These are phyloP conservation scores for Gaultheria prostrata DNA, from an alignment of 148 eudicot species.

Conservation along the genomic window DNA sequence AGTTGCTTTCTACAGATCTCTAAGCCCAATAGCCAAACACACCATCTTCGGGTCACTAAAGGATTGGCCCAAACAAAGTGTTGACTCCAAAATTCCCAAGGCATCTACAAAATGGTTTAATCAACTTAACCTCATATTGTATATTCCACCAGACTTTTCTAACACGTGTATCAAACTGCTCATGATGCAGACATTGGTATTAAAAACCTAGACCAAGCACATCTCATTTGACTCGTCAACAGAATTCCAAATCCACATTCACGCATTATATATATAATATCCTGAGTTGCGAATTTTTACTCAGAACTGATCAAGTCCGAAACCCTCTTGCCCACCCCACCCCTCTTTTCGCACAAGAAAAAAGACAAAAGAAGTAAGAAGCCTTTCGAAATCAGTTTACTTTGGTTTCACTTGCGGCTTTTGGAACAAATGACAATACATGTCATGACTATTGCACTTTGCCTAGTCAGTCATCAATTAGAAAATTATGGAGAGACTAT, in stretches of 20 bases:
- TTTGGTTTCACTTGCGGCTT: neutral
- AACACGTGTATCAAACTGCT: neutral
- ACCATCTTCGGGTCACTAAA: neutral
- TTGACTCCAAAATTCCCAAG: neutral
- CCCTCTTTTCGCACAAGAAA: neutral
- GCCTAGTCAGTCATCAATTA: neutral
- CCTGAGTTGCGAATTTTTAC: neutral
- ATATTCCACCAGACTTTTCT: neutral
- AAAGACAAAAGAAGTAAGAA: neutral
- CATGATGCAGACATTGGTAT: neutral
- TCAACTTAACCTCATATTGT: no score
- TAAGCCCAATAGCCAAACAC: neutral
- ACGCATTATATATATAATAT: neutral
- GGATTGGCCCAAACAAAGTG: neutral
- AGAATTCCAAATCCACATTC: neutral
- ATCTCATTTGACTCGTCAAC: neutral
- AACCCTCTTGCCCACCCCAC: neutral
- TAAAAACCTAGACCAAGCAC: neutral
- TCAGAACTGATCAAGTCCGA: neutral
- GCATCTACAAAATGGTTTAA: neutral
- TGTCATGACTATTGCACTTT: neutral
- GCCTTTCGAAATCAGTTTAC: neutral
- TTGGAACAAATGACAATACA: neutral
- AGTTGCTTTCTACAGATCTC: neutral
- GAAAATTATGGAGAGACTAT: neutral